Conservation (phyloP, 2,329 filamentous ascomycete species). For the Claviceps capensis region DNA sequence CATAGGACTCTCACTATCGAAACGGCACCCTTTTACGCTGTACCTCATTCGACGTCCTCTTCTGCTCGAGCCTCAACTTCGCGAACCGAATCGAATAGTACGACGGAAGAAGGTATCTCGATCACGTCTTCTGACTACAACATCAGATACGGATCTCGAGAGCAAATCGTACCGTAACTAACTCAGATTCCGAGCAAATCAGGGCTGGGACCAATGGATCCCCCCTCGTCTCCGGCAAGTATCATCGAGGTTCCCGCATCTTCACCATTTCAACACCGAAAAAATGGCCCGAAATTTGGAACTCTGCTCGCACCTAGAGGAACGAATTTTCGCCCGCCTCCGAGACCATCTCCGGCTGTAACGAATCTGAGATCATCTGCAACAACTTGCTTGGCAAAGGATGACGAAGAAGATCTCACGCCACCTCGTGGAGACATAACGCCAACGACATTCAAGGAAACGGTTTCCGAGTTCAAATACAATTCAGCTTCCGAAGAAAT, state of each 20-base stretch:
- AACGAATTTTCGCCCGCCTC: constrained; percentile 50
- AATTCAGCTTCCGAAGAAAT: constrained; percentile 30
- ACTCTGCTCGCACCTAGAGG: constrained; percentile 62
- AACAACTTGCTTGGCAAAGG: constrained; percentile 32
- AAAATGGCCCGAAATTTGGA: constrained; percentile 22
- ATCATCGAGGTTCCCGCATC: constrained; percentile 76
- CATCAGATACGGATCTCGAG: constrained; percentile 13
- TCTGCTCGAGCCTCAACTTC: constrained; percentile 11
- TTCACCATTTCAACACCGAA: constrained; percentile 48
- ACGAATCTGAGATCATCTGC: constrained; percentile 22
- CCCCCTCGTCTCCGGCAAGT: constrained; percentile 30
- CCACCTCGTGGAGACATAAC: constrained; percentile 47
- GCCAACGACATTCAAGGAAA: constrained; percentile 40
- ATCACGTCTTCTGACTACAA: constrained; percentile 25
- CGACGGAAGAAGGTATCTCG: constrained; percentile 31
- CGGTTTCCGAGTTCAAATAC: constrained; percentile 29
- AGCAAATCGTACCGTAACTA: constrained; percentile 24
- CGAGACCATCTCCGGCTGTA: constrained; percentile 12
- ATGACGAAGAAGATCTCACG: constrained; percentile 31
- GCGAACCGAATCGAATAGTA: constrained; percentile 29
- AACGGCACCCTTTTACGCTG: constrained; percentile 16
- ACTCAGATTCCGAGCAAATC: constrained; percentile 33
- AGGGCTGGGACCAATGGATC: constrained; percentile 15
- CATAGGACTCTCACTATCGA: constrained; percentile 15
- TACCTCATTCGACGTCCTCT: constrained; percentile 15